phyloP scores from a whole-genome alignment of 2,329 filamentous ascomycete genomes.

The Fusarium praegraminearum region DNA sequence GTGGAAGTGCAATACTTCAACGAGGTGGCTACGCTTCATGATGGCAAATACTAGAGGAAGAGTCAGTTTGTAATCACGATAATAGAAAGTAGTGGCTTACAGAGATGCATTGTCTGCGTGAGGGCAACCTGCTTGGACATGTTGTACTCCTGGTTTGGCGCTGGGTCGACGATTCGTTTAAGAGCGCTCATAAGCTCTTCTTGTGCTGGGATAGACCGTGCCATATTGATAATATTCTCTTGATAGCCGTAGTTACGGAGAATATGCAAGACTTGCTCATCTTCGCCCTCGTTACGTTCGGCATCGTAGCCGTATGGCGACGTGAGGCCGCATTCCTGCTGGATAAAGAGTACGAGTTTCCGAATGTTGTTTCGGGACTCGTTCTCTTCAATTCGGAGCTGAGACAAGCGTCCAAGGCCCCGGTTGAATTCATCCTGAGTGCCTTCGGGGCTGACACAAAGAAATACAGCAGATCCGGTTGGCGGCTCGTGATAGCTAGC shows the following conservation, averaged over 20 bases:
- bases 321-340: background rate
- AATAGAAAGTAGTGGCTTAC: slow-evolving; percentile 40
- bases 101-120: slow-evolving; percentile 6
- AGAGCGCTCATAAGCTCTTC: slow-evolving; percentile 3
- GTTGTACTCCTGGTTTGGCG: background rate
- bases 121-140: slow-evolving; percentile 32
- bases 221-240: slow-evolving; percentile 8
- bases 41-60: slow-evolving; percentile 45
- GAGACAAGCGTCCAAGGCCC: background rate
- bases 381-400: background rate
- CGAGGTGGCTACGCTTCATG: slow-evolving; percentile 19
- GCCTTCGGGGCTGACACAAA: slow-evolving; percentile 46
- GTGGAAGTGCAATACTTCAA: slow-evolving; percentile 49
- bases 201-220: slow-evolving; percentile 23
- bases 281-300: background rate
- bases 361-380: background rate
- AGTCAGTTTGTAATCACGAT: slow-evolving; percentile 16
- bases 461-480: slow-evolving; percentile 39
- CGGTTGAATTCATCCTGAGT: background rate
- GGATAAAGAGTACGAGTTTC: background rate
- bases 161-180: background rate
- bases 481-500: slow-evolving; percentile 33
- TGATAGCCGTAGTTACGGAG: background rate
- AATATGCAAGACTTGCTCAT: background rate
- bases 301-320: background rate